A percentile compares a stretch with the other conserved stretches of the same genome.
Conservation (phyloP, 2,329 filamentous ascomycete species). For the Talaromyces sp. region DNA sequence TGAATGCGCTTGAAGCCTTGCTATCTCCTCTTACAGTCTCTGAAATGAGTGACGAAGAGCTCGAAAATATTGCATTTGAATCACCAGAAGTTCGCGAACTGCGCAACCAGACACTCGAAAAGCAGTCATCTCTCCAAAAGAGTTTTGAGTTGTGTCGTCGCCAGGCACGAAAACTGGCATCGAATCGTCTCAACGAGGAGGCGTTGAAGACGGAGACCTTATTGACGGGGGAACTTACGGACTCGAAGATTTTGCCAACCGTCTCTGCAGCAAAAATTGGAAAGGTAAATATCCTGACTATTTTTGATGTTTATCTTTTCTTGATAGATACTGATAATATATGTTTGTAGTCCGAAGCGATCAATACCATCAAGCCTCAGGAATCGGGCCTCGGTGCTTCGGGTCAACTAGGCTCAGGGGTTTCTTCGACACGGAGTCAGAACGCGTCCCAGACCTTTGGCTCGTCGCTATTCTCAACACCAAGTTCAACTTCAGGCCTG, state of each 20-base stretch:
- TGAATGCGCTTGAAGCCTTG: constrained; percentile 32
- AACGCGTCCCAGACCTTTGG: not conserved
- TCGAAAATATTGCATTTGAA: constrained; percentile 26
- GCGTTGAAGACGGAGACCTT: not conserved
- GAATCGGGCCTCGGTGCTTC: not conserved
- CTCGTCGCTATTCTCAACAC: not conserved
- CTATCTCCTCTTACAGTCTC: constrained; percentile 32
- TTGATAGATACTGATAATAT: not conserved
- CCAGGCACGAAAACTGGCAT: constrained; percentile 13
- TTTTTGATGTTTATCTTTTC: not conserved
- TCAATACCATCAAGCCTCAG: not conserved
- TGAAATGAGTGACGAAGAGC: constrained; percentile 29
- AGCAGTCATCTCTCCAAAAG: constrained; percentile 13
- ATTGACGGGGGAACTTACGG: not conserved
- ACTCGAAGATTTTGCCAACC: not conserved
- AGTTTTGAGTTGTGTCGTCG: constrained; percentile 15
- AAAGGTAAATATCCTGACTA: not conserved
- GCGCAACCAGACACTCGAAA: constrained; percentile 14
- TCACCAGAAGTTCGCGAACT: constrained; percentile 20
- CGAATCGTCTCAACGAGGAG: constrained; percentile 1
- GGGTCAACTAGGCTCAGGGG: not conserved
- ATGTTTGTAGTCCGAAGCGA: not conserved
- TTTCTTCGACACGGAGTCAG: not conserved
- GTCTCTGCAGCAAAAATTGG: not conserved
- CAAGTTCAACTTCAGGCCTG: not conserved